These are phyloP conservation scores for Betula pendula DNA, from an alignment of 306 rosid genomes.

Conservation along the genomic window DNA sequence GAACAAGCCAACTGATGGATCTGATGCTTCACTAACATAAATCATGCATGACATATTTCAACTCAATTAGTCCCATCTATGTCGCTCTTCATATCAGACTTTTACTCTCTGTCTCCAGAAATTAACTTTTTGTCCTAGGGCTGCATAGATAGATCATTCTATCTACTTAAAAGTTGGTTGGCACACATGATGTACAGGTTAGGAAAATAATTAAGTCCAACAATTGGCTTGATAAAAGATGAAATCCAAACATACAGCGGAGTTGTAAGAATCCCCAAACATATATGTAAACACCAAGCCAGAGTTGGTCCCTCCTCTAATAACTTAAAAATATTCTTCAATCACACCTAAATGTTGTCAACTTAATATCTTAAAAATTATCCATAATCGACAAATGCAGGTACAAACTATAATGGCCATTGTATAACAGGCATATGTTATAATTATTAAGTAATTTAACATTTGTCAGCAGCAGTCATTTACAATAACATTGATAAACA, in stretches of 20 bases:
- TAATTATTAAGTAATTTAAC: neutral
- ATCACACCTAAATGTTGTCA: neutral
- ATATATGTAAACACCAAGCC: neutral
- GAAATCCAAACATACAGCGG: neutral
- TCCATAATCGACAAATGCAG: neutral
- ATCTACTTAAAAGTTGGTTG: constrained; percentile 11
- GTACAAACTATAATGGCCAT: neutral
- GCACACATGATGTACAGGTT: neutral
- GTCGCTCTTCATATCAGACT: constrained; percentile 5
- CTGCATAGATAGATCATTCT: constrained; percentile 20
- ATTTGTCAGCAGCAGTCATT: neutral
- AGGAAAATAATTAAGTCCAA: neutral
- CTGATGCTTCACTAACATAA: constrained; percentile 12
- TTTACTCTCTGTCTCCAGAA: neutral
- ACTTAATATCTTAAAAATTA: neutral
- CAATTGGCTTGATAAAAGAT: constrained; percentile 1
- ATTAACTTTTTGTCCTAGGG: neutral
- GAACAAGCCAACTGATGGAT: constrained; percentile 16
- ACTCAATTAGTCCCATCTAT: constrained; percentile 18
- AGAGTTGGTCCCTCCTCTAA: neutral
- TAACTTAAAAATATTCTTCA: neutral
- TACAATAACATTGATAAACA: neutral
- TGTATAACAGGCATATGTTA: neutral
- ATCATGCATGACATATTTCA: constrained; percentile 9
- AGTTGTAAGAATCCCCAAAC: neutral